Percentiles rank a stretch among this genome's conserved stretches.
Evolutionary conservation across 2,329 filamentous ascomycete genomes (phyloP).

Genomic region (Chrysoporthe cubensis): DNA sequence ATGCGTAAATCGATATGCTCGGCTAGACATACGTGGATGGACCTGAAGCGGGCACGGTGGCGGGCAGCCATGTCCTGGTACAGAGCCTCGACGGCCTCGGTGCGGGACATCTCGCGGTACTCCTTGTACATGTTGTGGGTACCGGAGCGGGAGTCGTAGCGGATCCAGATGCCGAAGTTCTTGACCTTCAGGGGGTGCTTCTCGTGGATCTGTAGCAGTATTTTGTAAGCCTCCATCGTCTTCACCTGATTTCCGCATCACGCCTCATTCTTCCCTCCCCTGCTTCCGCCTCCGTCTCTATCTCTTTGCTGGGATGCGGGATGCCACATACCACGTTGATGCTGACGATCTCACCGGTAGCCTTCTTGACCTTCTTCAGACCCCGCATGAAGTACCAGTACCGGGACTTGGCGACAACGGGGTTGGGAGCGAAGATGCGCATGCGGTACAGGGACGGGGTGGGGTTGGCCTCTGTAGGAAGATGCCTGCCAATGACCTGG

Average conservation of each 20-base stretch:
- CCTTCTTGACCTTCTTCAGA: conserved; percentile 99
- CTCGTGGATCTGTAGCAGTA: conserved; percentile 79
- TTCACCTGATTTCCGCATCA: background rate
- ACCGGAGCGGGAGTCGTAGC: conserved; percentile 99
- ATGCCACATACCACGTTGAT: conserved; percentile 81
- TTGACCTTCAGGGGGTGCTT: conserved; percentile 99
- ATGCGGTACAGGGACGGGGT: conserved; percentile 99
- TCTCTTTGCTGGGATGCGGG: conserved; percentile 9
- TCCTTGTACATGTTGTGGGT: conserved; percentile 99
- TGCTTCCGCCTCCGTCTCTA: background rate
- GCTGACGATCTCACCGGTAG: conserved; percentile 98
- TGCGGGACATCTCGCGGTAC: conserved; percentile 98
- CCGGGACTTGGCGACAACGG: conserved; percentile 97
- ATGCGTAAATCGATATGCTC: background rate
- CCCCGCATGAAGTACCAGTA: conserved; percentile 99
- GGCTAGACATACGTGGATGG: conserved; percentile 82
- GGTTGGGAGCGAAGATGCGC: conserved; percentile 99
- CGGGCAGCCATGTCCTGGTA: conserved; percentile 99
- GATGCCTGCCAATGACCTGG: conserved; percentile 99
- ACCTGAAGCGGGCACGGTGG: conserved; percentile 97
- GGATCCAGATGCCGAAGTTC: conserved; percentile 99
- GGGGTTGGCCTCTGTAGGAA: conserved; percentile 97
- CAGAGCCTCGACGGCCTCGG: conserved; percentile 91
- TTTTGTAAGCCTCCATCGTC: conserved; percentile 28
- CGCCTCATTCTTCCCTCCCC: background rate